Evolutionary conservation across 495 filamentous ascomycete genomes (phyloP), one percentile per base, ranked within the genome.

Genomic region (Podospora pseudocomata): DNA sequence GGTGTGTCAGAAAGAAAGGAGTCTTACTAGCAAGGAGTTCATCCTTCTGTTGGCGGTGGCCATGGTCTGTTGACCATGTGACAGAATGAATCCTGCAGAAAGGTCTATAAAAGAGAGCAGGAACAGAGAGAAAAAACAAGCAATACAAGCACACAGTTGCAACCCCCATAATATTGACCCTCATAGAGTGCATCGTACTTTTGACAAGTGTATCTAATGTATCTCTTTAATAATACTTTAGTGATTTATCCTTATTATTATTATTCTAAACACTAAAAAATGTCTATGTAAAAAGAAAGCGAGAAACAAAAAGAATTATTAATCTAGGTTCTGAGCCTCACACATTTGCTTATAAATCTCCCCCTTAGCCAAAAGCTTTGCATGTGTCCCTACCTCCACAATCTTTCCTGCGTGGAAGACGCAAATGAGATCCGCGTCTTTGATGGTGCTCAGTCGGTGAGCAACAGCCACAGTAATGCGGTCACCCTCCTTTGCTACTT

Each of bases 381-480:
- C 71, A 73, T 88, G 86, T 13, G 76, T 82, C 0, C 85, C 86
- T 20, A 65, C 70, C 75, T 86, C 86, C 6, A 80, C 75, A 59
- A 88, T 80, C 71, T 72, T 78, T 2, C 80, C 80, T 23, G 80
- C 75, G 20, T 79, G 76, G 20, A 86, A 77, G 58, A 88, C 82
- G 63, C 80, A 82, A n/a, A 86, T 87, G 20, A 78, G 68, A 73
- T 88, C 84, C 2, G 85, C 86, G 55, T 81, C 77, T 66, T 82
- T 78, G 44, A 88, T 80, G 0, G 85, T 86, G 4, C 78, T 79
- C 19, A 88, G 74, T 18, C 85, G 76, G 75, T 90, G 87, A 9
- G 92, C 92, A 63, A 94, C 89, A 0, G 87, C 90, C 49, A 95
- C 82, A 55, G 90, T 89, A 0, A 89, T 93, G 66, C 89, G 76